phyloP scores from a whole-genome alignment of 2,329 filamentous ascomycete species.

The Cladosporium oxysporum region DNA sequence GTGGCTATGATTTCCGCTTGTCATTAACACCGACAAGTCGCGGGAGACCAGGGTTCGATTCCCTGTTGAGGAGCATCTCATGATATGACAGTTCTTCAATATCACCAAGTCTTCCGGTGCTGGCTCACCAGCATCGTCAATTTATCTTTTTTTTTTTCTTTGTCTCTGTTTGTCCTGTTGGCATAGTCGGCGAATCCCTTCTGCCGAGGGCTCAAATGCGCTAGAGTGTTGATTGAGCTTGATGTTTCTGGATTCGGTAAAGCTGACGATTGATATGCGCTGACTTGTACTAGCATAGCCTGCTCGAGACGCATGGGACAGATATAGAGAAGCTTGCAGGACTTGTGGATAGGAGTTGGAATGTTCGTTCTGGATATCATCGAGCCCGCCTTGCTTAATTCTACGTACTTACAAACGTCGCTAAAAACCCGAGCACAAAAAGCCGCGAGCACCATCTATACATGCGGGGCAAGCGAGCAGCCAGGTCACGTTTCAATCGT shows the following conservation, averaged over 20 bases:
- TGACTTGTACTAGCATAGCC: too few species aligned
- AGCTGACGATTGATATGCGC: background rate
- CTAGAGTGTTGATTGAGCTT: background rate
- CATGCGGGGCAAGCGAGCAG: background rate
- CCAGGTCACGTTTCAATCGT: background rate
- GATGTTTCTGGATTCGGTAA: background rate
- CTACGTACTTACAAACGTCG: background rate
- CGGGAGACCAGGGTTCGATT: slow-evolving; percentile 21
- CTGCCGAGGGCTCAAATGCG: background rate
- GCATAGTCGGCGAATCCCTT: background rate
- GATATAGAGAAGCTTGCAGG: background rate
- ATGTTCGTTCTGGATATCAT: background rate
- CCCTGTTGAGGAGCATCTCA: too few species aligned
- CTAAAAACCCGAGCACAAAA: background rate
- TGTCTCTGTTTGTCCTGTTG: background rate
- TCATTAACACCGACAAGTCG: slow-evolving; percentile 17
- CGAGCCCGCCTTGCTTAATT: background rate
- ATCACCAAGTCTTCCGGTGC: slow-evolving; percentile 14
- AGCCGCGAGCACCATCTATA: background rate
- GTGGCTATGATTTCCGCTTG: slow-evolving; percentile 21
- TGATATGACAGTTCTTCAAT: slow-evolving; percentile 14
- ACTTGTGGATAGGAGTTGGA: background rate
- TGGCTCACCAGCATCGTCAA: slow-evolving; percentile 13
- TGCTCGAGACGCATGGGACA: background rate
- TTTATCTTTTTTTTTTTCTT: background rate